phyloP scores from a whole-genome alignment of 202 grass and related monocot species.

The Carex sylvatica region DNA sequence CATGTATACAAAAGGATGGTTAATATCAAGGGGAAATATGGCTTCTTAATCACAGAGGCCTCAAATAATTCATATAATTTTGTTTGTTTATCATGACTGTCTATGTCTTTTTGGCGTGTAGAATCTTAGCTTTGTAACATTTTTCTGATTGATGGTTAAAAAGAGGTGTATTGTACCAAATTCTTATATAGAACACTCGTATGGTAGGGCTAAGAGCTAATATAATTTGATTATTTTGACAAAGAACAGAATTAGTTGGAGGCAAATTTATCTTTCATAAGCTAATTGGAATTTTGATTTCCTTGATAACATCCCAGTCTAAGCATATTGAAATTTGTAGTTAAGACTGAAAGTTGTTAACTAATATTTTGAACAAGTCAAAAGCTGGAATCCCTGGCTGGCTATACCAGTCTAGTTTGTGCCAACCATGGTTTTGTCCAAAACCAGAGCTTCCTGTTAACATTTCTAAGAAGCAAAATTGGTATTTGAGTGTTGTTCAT shows the following conservation, averaged over 20 bases:
- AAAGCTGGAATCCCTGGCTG: neutral
- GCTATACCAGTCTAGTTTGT: neutral
- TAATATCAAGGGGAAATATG: neutral
- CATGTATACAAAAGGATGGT: constrained; percentile 1
- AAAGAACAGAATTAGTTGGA: neutral
- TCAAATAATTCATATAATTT: constrained; percentile 2
- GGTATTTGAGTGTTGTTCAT: neutral
- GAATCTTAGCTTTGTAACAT: neutral
- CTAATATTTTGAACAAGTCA: neutral
- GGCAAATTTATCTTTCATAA: neutral
- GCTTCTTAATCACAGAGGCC: neutral
- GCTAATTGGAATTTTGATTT: neutral
- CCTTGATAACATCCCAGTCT: neutral
- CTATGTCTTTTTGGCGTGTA: neutral
- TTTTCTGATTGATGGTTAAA: neutral
- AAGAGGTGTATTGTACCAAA: neutral
- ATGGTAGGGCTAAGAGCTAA: neutral
- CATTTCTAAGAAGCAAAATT: neutral
- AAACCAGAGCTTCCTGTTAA: neutral
- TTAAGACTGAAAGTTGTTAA: neutral
- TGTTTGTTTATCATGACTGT: neutral
- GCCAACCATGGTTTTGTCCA: neutral
- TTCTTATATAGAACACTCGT: neutral
- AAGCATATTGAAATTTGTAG: neutral
- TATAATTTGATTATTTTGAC: neutral